A percentile compares a stretch with the other conserved stretches of the same genome.
Evolutionary conservation across 257 asterid genomes (phyloP).

Genomic region (Solanum verrucosum): DNA sequence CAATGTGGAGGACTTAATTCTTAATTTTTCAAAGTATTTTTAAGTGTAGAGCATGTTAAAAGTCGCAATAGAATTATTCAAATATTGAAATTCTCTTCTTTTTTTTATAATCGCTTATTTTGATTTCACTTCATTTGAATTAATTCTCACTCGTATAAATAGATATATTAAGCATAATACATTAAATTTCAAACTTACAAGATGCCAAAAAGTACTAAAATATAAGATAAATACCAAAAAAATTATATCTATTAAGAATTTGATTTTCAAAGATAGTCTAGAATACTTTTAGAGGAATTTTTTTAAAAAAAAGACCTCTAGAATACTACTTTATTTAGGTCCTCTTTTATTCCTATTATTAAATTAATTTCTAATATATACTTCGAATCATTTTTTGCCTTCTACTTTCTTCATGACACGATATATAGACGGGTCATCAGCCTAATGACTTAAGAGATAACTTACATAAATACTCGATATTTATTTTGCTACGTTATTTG

Average conservation of each 20-base stretch:
- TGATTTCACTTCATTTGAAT: neutral
- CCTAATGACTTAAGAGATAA: neutral
- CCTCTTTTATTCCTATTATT: neutral
- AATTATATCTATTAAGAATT: neutral
- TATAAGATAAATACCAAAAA: neutral
- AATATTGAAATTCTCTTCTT: too few relatives aligned
- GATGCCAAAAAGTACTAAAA: neutral
- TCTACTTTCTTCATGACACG: neutral
- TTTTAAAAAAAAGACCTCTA: neutral
- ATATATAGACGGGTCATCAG: neutral
- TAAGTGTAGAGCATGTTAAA: too few relatives aligned
- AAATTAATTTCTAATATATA: neutral
- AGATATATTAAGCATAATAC: too few relatives aligned
- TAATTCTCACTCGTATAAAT: too few relatives aligned
- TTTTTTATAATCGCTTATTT: too few relatives aligned
- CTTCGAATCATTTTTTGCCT: neutral
- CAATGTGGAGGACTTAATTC: neutral
- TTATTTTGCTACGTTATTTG: neutral
- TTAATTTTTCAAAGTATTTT: too few relatives aligned
- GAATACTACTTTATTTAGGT: neutral
- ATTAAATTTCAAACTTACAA: neutral
- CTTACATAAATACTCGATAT: neutral
- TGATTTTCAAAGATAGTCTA: neutral
- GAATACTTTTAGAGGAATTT: neutral
- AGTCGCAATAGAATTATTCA: too few relatives aligned